Base-by-base conservation (phyloP, 805 yeast species). In the Debaryomyces prosopidis region DNA sequence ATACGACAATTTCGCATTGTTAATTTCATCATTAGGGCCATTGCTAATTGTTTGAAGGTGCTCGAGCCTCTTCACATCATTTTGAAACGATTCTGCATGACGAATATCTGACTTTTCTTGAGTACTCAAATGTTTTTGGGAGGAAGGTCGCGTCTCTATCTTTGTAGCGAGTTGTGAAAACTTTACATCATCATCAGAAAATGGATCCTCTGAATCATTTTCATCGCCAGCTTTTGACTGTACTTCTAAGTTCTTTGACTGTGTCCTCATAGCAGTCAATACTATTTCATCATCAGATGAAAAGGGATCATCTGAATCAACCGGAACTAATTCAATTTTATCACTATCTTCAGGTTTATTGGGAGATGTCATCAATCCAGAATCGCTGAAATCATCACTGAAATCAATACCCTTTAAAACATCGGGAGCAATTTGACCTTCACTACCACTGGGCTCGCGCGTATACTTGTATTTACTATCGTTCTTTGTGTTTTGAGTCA, bases 1-100 rank as follows among this genome's bases (percentile, higher is more conserved):
- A n/a, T 72, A 74, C 5, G 84, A 76, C 16, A 77, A 49, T 36
- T 68, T 65, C 0, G 84, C 45, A 11, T 39, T 48, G 33, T 48
- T 47, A 6, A 40, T 15, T n/a, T 47, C 42, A 17, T 20, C 33
- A 28, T 6, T 31, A 38, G 7, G n/a, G 5, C 28, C 9, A 5
- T 20, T 27, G 12, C 17, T 19, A 26, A 39, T 36, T 5, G 39
- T 10, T 39, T 50, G 45, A 39, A 46, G 42, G 11, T 43, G 17
- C 35, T 53, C 53, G 39, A 50, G 38, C 20, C 41, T 39, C 17
- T 41, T 46, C 7, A 53, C 44, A 11, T 49, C 54, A 9, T 45
- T 48, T 36, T 46, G 49, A 15, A 51, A 50, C 16, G 47, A 41
- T 37, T 45, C 31, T 15, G 43, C 35, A 27, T 32, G 42, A 6